phyloP scores from a whole-genome alignment of 139 green algal genomes.

The Chlamydomonas sp. region DNA sequence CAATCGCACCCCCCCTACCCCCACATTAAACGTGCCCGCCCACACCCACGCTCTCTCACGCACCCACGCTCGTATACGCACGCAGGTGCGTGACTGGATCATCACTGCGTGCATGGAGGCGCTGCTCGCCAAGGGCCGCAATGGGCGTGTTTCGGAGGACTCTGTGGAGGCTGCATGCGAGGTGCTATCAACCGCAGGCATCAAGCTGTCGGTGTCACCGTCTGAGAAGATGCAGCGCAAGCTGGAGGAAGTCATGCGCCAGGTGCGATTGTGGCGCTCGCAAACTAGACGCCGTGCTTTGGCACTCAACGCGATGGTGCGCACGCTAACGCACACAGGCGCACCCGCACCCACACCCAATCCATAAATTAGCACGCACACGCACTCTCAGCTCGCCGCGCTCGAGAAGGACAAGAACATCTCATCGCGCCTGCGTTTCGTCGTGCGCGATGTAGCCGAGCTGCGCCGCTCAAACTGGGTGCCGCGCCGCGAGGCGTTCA shows the following conservation, averaged over 20 bases:
- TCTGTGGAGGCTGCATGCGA: conserved; percentile 71
- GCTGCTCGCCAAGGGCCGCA: conserved; percentile 47
- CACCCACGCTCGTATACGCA: too few species aligned
- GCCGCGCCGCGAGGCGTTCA: conserved; percentile 54
- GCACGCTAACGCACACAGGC: too few species aligned
- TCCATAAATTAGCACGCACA: neutral
- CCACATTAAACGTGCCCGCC: too few species aligned
- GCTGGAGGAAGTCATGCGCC: conserved; percentile 40
- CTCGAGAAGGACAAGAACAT: conserved; percentile 24
- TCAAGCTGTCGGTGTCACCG: conserved; percentile 28
- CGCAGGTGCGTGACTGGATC: conserved; percentile 88
- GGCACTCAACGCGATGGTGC: too few species aligned
- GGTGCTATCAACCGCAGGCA: conserved; percentile 68
- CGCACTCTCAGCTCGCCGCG: neutral
- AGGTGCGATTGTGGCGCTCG: neutral
- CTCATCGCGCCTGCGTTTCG: conserved; percentile 30
- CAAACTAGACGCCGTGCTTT: too few species aligned
- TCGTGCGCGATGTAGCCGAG: conserved; percentile 51
- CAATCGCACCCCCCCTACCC: too few species aligned
- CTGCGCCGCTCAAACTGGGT: conserved; percentile 55
- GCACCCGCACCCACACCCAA: too few species aligned
- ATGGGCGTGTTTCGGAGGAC: too few species aligned
- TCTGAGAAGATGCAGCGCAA: conserved; percentile 32
- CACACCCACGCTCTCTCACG: too few species aligned
- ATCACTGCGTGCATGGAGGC: conserved; percentile 83